Base-by-base conservation (phyloP, 129 eudicot species). In the Silybum marianum region DNA sequence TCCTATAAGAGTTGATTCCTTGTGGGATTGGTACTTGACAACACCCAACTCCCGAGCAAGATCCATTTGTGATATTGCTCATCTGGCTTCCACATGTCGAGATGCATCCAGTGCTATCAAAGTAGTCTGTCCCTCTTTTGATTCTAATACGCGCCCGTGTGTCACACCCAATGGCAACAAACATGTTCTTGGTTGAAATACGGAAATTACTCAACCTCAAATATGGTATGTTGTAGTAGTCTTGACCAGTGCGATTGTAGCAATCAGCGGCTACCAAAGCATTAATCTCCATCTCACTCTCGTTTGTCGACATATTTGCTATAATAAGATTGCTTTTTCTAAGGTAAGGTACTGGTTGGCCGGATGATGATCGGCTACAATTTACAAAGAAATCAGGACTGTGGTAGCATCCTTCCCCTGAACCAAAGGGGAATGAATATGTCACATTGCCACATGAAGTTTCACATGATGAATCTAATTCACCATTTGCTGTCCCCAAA, bases 41-140 rank as follows among this genome's bases (percentile, higher is more conserved):
- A 32, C 87, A 87, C 5, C 90, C 90, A 3, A 72, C 30, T 2
- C 90, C 87, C 0, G 83, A 72, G 22, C 90, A 87, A 0, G 90
- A 42, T 19, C 78, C 90, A n/a, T 65, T 72, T 1, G 16, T 16
- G 6, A 87, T 7, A 3, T 0, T 22, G 3, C 26, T 65, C 10
- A 1, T 58, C n/a, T 8, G 19, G 9, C 18, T 78, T 0, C 25
- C 36, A 82, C 88, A 78, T 4, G 0, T 7, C 7, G 86, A 12
- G 13, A 26, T 2, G 74, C 86, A 86, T 10, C 88, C 88, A 0
- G 28, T 81, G 19, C 69, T 10, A 12, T 7, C 21, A 0, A 4
- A 1, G 0, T 7, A 2, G 0, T 3, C 77, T 4, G 12, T 11
- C 63, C 75, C 71, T 18, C 11, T 42, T 1, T 0, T 58, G 21